phyloP scores from a whole-genome alignment of 345 rosid species.

The Euphorbia peplus region DNA sequence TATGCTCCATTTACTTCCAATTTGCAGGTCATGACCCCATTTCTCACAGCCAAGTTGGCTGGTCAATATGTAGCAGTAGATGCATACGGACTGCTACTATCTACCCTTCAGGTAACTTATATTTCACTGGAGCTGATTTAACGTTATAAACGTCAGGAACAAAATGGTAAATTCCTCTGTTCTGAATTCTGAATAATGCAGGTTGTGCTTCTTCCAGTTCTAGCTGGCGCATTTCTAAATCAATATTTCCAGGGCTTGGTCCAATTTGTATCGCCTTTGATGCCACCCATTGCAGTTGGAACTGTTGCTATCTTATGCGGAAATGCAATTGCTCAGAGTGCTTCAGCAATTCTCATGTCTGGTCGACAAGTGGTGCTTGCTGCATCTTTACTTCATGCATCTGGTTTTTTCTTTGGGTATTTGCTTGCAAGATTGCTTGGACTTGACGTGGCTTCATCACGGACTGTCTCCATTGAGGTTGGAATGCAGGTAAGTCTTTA shows the following conservation, averaged over 20 bases:
- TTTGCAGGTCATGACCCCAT: constrained; percentile 83
- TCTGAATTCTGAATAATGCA: constrained; percentile 32
- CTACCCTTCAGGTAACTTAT: constrained; percentile 69
- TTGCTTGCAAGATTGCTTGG: constrained; percentile 56
- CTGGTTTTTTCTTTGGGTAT: constrained; percentile 87
- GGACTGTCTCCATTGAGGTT: constrained; percentile 84
- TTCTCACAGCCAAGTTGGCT: constrained; percentile 79
- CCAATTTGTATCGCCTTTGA: constrained; percentile 67
- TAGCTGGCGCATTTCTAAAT: constrained; percentile 33
- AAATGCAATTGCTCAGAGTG: constrained; percentile 67
- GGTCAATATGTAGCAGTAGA: constrained; percentile 84
- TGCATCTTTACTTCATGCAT: constrained; percentile 63
- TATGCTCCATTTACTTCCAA: constrained; percentile 6
- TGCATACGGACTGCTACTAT: constrained; percentile 58
- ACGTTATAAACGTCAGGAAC: background rate
- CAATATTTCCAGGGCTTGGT: constrained; percentile 71
- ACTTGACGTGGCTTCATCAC: constrained; percentile 60
- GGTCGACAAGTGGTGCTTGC: constrained; percentile 73
- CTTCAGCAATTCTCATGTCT: constrained; percentile 70
- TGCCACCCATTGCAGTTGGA: constrained; percentile 84
- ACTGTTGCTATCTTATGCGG: constrained; percentile 81
- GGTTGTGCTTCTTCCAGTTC: constrained; percentile 89
- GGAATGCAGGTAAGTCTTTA: constrained; percentile 79
- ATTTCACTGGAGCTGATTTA: constrained; percentile 1
- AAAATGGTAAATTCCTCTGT: background rate